Conservation (phyloP, 176 grass and related monocot species). For the Typha latifolia region DNA sequence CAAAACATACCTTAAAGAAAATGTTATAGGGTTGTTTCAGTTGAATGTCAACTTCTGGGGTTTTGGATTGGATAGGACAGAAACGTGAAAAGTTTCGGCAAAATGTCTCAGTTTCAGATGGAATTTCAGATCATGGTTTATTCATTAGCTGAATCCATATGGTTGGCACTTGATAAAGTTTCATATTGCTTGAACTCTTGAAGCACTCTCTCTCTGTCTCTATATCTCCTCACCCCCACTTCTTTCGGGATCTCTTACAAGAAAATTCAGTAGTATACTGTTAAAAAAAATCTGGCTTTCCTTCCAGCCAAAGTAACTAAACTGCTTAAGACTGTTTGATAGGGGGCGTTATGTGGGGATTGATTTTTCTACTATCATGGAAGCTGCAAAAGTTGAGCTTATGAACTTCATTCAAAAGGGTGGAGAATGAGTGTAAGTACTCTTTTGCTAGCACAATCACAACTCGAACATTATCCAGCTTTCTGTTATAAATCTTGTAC, state of each 20-base stretch:
- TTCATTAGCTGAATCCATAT: too few species aligned
- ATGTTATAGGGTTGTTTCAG: too few species aligned
- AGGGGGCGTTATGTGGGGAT: slow-evolving; percentile 80
- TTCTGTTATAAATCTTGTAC: too few species aligned
- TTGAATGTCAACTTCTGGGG: too few species aligned
- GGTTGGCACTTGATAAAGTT: too few species aligned
- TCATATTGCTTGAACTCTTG: neutral
- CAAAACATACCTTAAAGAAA: too few species aligned
- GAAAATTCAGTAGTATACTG: neutral
- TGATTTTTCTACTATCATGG: slow-evolving; percentile 82
- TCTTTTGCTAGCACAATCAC: neutral
- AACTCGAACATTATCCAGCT: neutral
- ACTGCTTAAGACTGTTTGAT: neutral
- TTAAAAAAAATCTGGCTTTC: neutral
- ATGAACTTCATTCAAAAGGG: slow-evolving; percentile 62
- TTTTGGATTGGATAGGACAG: too few species aligned
- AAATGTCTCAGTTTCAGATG: too few species aligned
- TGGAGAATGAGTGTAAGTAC: slow-evolving; percentile 22
- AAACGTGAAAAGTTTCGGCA: too few species aligned
- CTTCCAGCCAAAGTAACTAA: neutral
- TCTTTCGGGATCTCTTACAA: neutral
- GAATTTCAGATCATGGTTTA: too few species aligned
- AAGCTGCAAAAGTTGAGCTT: slow-evolving; percentile 79
- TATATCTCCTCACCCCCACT: neutral
- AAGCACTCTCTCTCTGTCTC: neutral